Evolutionary conservation across 1,284 basidiomycete genomes (phyloP).

Genomic region (Volvariella surrecta): DNA sequence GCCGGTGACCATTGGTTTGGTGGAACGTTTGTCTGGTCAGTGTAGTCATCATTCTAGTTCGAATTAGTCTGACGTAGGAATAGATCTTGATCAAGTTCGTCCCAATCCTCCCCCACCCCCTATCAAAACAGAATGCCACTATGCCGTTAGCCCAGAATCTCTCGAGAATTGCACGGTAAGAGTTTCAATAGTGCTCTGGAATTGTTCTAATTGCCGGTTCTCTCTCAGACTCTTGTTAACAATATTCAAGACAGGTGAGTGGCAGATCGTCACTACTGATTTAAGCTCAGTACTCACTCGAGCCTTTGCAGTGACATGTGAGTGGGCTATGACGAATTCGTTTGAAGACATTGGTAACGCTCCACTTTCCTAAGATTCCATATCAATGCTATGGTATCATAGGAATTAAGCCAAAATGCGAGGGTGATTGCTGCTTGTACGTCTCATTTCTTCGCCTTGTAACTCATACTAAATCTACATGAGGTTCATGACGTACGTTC

Average conservation of each 20-base stretch:
- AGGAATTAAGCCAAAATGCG: background rate
- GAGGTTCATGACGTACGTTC: background rate
- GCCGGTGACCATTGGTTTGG: slow-evolving; percentile 13
- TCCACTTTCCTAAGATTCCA: background rate
- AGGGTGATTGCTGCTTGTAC: background rate
- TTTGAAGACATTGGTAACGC: too few relatives aligned
- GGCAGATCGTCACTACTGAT: too few relatives aligned
- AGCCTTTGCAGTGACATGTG: too few relatives aligned
- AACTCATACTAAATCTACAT: background rate
- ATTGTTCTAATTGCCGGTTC: background rate
- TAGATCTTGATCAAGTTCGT: background rate
- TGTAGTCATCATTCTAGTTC: too few relatives aligned
- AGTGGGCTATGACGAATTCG: too few relatives aligned
- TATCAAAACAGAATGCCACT: background rate
- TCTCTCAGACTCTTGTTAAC: background rate
- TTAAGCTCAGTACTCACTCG: too few relatives aligned
- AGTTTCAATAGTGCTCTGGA: background rate
- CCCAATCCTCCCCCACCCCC: background rate
- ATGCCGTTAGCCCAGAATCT: background rate
- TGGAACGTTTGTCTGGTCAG: slow-evolving; percentile 13
- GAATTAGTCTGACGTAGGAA: too few relatives aligned
- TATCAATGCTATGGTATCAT: background rate
- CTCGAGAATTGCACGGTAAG: background rate
- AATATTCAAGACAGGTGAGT: background rate
- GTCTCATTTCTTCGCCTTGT: background rate